Evolutionary conservation across 805 yeast species (phyloP).

Genomic region (Ogataea minuta): DNA sequence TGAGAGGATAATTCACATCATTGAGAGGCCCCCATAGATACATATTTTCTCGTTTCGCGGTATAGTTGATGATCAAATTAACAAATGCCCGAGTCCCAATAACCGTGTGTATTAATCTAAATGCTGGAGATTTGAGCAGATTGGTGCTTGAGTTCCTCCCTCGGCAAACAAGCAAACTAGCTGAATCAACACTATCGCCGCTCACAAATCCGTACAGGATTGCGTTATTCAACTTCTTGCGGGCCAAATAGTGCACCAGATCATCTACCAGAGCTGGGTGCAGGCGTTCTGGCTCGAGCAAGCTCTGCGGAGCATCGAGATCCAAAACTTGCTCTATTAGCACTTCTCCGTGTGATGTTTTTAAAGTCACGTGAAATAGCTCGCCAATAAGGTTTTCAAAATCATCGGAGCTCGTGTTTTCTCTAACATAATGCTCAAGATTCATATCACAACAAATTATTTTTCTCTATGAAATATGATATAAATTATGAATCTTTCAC

Average conservation of each 20-base stretch:
- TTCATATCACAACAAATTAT: conserved; percentile 7
- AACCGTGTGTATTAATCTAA: conserved; percentile 41
- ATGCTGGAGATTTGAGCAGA: conserved; percentile 40
- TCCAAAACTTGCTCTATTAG: neutral
- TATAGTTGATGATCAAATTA: conserved; percentile 36
- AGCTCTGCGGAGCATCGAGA: neutral
- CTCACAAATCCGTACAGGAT: conserved; percentile 44
- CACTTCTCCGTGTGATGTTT: neutral
- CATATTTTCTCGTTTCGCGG: conserved; percentile 26
- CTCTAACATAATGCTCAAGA: conserved; percentile 14
- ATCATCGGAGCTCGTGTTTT: neutral
- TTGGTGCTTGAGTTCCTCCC: conserved; percentile 39
- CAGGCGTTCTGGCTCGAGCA: neutral
- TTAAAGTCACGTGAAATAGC: neutral
- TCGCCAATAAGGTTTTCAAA: neutral
- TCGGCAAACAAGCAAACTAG: conserved; percentile 31
- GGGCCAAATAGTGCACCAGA: conserved; percentile 35
- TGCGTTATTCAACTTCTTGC: conserved; percentile 35
- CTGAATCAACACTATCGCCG: conserved; percentile 29
- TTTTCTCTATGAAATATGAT: conserved; percentile 11
- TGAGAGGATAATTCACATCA: neutral
- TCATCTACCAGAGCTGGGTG: conserved; percentile 42
- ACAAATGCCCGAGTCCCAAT: conserved; percentile 43
- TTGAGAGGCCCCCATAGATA: conserved; percentile 27
- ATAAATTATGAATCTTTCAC: conserved; percentile 44